These are phyloP conservation scores for Rubia yunnanensis DNA, from an alignment of 257 asterid species.

Conservation along the genomic window DNA sequence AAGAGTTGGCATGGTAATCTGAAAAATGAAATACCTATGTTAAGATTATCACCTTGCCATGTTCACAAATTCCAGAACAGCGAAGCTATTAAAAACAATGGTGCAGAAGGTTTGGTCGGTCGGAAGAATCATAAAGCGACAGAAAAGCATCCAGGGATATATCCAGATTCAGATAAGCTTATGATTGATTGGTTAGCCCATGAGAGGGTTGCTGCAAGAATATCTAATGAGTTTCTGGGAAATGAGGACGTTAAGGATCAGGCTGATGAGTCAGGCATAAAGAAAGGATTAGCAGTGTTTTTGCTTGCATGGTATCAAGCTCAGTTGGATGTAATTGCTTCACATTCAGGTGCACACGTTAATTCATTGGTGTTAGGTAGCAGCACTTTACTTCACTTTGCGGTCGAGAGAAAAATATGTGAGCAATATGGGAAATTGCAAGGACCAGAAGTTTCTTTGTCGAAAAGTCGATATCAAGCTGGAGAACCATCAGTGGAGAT, in stretches of 20 bases:
- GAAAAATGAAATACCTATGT: conserved; percentile 45
- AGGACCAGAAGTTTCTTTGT: conserved; percentile 25
- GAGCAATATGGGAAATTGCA: conserved; percentile 38
- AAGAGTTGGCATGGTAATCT: conserved; percentile 30
- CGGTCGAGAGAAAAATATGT: conserved; percentile 30
- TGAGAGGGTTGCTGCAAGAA: conserved; percentile 45
- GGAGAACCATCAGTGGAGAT: conserved; percentile 55
- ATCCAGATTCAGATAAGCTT: conserved; percentile 48
- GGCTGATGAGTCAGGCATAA: conserved; percentile 24
- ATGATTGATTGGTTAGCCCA: conserved; percentile 61
- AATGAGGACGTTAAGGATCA: conserved; percentile 25
- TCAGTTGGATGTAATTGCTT: conserved; percentile 44
- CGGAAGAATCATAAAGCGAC: conserved; percentile 30
- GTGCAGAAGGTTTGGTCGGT: conserved; percentile 30
- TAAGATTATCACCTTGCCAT: conserved; percentile 69
- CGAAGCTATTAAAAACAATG: conserved; percentile 32
- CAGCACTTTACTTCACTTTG: conserved; percentile 64
- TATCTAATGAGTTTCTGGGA: conserved; percentile 39
- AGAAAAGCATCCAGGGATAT: conserved; percentile 20
- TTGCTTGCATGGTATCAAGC: conserved; percentile 65
- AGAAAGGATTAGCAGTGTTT: conserved; percentile 45
- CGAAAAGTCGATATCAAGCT: conserved; percentile 26
- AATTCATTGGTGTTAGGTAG: conserved; percentile 63
- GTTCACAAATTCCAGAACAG: conserved; percentile 42
- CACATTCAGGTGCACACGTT: conserved; percentile 40